phyloP scores from a whole-genome alignment of 2,329 filamentous ascomycete genomes.

The Diplodia scrobiculata region DNA sequence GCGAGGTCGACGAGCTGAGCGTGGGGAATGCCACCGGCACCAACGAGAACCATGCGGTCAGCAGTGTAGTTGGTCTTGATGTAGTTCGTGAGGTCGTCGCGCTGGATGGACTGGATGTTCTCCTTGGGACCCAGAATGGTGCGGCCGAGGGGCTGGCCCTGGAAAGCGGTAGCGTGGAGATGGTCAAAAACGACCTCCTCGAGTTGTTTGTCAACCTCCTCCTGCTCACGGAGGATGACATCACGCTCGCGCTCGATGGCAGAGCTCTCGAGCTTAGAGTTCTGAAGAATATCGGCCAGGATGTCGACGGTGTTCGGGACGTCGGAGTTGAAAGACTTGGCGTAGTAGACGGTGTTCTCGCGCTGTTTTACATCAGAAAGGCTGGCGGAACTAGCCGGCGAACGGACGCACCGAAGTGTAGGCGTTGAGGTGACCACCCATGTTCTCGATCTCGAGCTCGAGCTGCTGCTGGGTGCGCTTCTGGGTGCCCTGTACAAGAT shows the following conservation, averaged over 20 bases:
- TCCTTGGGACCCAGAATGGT: slow-evolving; percentile 97
- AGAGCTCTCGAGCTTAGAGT: slow-evolving; percentile 92
- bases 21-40: slow-evolving; percentile 91
- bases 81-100: slow-evolving; percentile 87
- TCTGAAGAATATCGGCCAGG: slow-evolving; percentile 97
- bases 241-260: slow-evolving; percentile 98
- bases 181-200: slow-evolving; percentile 99
- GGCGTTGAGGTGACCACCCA: slow-evolving; percentile 98
- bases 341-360: slow-evolving; percentile 99
- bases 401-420: slow-evolving; percentile 84
- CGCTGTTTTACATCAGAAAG: slow-evolving; percentile 54
- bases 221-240: slow-evolving; percentile 97
- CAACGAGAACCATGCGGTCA: slow-evolving; percentile 98
- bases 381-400: neutral
- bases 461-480: slow-evolving; percentile 95
- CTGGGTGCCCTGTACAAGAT: slow-evolving; percentile 70
- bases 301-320: slow-evolving; percentile 97
- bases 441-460: slow-evolving; percentile 99
- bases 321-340: slow-evolving; percentile 98
- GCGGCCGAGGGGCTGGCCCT: slow-evolving; percentile 91
- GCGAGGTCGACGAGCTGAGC: slow-evolving; percentile 91
- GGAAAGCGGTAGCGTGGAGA: slow-evolving; percentile 96
- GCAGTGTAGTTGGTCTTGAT: slow-evolving; percentile 99
- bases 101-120: slow-evolving; percentile 96
- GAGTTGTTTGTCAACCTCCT: slow-evolving; percentile 99